Base-by-base conservation (phyloP, 177 flowering plant genomes). In the Vitis hybrid region DNA sequence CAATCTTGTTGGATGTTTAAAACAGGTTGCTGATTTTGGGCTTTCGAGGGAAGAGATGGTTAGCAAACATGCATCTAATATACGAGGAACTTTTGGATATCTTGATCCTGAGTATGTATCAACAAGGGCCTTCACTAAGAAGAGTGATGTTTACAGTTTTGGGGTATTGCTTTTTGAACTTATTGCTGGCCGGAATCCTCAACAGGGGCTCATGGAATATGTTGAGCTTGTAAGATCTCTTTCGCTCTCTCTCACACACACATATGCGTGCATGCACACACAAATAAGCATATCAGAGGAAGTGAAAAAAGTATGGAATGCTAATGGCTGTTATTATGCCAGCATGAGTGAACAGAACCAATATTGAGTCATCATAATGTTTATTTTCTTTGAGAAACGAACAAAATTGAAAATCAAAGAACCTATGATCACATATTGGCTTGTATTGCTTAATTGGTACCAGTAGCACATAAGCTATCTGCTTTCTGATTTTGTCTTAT, bases 1-100 rank as follows among this genome's bases (percentile, higher is more conserved):
- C 19, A 21, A 48, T 12, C 15, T 52, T 19, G 60, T 30, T 62
- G 55, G 11, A 52, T 73, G 67, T n/a, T 56, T 82, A 70, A 74
- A 64, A 54, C 80, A 95, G 99, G 99, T 93, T 2, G 93, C 99
- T 81, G 99, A 95, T 80, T 95, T 95, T 81, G 99, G 99, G 71
- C 90, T 95, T 71, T 95, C 99, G 65, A 89, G 94, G 83, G 99
- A 95, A 79, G 99, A 90, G 77, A 79, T 86, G 84, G 85, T 91
- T 52, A 84, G 80, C 72, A 82, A 75, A 64, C 88, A 87, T 70
- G 90, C 81, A 3, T 84, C 91, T 49, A 88, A 87, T 76, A 69
- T 95, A 52, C 80, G 86, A 56, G 99, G 99, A 66, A 95, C 99
- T 46, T 93, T 89, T 68, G 98, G 99, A 17, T 95, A 95, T 84